Conservation (phyloP, 2,329 filamentous ascomycete genomes). For the Setomelanomma holmii region DNA sequence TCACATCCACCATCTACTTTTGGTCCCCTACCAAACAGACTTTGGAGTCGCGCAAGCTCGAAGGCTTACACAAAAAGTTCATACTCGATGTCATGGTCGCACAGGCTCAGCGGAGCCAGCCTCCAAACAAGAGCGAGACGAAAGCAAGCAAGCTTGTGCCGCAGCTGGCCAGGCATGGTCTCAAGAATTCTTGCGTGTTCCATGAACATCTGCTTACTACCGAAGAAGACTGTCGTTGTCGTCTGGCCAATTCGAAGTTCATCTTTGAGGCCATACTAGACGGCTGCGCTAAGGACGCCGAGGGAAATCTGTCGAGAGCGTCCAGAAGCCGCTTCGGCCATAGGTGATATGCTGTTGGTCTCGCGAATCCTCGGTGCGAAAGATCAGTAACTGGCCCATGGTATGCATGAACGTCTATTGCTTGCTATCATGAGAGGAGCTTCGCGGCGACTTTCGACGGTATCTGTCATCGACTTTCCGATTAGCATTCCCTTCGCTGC, state of each 20-base stretch:
- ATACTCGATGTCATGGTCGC: slow-evolving; percentile 7
- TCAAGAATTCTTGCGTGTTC: slow-evolving; percentile 4
- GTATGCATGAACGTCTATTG: no score
- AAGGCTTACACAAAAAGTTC: background rate
- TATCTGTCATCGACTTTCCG: no score
- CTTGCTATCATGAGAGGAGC: no score
- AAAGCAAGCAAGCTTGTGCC: slow-evolving; percentile 2
- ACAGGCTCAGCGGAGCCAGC: slow-evolving; percentile 2
- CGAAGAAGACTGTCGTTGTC: background rate
- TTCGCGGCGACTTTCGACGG: no score
- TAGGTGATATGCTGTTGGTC: no score
- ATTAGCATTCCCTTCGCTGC: no score
- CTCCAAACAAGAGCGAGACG: slow-evolving; percentile 1
- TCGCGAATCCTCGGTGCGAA: no score
- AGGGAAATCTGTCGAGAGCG: background rate
- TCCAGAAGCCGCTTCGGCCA: background rate
- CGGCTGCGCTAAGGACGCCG: slow-evolving; percentile 5
- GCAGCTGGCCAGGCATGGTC: slow-evolving; percentile 3
- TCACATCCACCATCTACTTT: slow-evolving; percentile 6
- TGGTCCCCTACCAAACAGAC: slow-evolving; percentile 1
- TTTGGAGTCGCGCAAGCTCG: slow-evolving; percentile 3
- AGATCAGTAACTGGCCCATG: no score
- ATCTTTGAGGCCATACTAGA: slow-evolving; percentile 5
- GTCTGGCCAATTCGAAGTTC: slow-evolving; percentile 4
- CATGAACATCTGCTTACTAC: slow-evolving; percentile 2